Percentiles rank a stretch among this genome's conserved stretches.
Conservation (phyloP, 768 basidiomycete species). For the Chlorophyllum brunneum region DNA sequence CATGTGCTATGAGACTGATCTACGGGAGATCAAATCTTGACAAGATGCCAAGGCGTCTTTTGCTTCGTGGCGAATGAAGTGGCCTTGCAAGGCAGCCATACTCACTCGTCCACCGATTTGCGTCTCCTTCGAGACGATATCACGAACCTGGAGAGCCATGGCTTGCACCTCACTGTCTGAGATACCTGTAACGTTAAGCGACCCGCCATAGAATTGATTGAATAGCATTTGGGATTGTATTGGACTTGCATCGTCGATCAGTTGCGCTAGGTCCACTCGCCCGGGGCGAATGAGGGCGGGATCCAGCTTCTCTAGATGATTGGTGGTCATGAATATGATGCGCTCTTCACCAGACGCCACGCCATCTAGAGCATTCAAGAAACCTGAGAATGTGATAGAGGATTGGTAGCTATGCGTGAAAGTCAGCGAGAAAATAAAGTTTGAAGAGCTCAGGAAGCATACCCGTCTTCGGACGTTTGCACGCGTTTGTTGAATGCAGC, state of each 20-base stretch:
- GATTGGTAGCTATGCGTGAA: constrained; percentile 74
- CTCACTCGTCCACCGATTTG: constrained; percentile 60
- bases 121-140: constrained; percentile 51
- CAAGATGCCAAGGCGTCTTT: constrained; percentile 50
- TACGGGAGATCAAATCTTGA: constrained; percentile 38
- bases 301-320: constrained; percentile 86
- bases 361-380: constrained; percentile 94
- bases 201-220: constrained; percentile 74
- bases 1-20: constrained; percentile 18
- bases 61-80: constrained; percentile 79
- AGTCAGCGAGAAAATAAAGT: constrained; percentile 14
- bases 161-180: constrained; percentile 32
- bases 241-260: constrained; percentile 85
- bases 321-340: constrained; percentile 99
- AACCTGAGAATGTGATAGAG: constrained; percentile 95
- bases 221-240: constrained; percentile 77
- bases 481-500: constrained; percentile 94
- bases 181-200: constrained; percentile 25
- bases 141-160: constrained; percentile 51
- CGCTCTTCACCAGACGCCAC: constrained; percentile 97
- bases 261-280: constrained; percentile 81
- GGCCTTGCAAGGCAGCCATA: constrained; percentile 95
- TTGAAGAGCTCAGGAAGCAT: constrained; percentile 22
- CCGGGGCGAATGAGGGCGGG: constrained; percentile 95
- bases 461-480: constrained; percentile 92